Percentiles rank a stretch among this genome's conserved stretches.
These are phyloP conservation scores for Suillus hirtellus DNA, from an alignment of 768 basidiomycete genomes.

Conservation along the genomic window DNA sequence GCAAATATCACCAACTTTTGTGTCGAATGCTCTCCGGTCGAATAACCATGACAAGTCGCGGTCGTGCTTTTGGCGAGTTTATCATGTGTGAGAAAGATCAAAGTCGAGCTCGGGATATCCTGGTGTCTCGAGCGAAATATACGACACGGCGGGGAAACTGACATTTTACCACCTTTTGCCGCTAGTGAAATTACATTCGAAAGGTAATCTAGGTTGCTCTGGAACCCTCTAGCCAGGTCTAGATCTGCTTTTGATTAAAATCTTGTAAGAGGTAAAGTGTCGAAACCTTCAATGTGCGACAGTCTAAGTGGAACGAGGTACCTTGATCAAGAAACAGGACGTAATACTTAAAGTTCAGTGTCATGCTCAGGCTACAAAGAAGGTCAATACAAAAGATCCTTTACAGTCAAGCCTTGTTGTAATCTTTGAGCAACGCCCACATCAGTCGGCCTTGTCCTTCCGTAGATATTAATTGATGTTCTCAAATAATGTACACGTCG, in stretches of 20 bases:
- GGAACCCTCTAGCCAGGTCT: too few species aligned
- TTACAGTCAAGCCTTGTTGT: background rate
- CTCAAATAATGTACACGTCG: background rate
- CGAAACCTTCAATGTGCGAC: background rate
- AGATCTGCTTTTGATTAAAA: too few species aligned
- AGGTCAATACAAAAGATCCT: background rate
- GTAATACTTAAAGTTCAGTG: background rate
- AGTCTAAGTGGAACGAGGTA: background rate
- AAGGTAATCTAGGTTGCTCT: too few species aligned
- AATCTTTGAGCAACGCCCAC: background rate
- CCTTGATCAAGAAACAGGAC: background rate
- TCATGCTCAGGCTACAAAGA: background rate
- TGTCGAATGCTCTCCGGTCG: background rate
- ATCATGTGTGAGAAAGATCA: background rate
- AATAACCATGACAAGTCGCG: background rate
- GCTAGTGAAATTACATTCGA: too few species aligned
- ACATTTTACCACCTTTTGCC: too few species aligned
- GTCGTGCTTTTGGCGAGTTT: background rate
- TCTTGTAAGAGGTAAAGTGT: too few species aligned
- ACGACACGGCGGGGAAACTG: background rate
- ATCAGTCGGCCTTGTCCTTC: background rate
- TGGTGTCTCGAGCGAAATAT: background rate
- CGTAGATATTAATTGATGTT: background rate
- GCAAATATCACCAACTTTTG: background rate
- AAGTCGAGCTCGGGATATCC: background rate